phyloP scores from a whole-genome alignment of 768 basidiomycete genomes.

The Trametes cingulata region DNA sequence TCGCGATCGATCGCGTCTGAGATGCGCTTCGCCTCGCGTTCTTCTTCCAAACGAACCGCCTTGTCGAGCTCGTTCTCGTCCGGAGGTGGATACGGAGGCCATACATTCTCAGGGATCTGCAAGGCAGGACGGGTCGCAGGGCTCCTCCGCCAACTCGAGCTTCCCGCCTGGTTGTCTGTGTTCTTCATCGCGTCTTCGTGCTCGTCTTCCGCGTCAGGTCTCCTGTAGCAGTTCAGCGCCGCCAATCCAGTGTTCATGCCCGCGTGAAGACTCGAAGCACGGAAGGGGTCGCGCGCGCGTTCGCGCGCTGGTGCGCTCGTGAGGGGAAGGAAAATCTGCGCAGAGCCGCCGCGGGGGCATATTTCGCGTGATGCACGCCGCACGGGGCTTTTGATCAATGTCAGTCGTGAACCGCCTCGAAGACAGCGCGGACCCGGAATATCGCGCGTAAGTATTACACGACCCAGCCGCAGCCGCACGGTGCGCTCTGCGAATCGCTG shows the following conservation, averaged over 20 bases:
- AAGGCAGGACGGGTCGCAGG: background rate
- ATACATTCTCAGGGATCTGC: slow-evolving; percentile 10
- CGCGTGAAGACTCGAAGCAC: background rate
- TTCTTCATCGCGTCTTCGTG: background rate
- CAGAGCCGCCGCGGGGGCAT: background rate
- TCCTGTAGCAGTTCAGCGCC: background rate
- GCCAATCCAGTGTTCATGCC: background rate
- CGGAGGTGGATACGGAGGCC: slow-evolving; percentile 36
- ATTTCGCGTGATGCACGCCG: background rate
- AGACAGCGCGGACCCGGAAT: background rate
- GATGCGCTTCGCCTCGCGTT: slow-evolving; percentile 50
- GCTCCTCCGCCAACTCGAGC: background rate
- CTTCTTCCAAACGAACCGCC: slow-evolving; percentile 41
- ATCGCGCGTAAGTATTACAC: too few species aligned
- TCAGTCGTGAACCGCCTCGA: too few species aligned
- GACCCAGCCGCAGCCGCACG: slow-evolving; percentile 1
- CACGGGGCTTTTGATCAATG: background rate
- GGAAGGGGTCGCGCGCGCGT: too few species aligned
- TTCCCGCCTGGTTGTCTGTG: background rate
- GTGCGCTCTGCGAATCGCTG: slow-evolving; percentile 3
- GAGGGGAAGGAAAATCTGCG: too few species aligned
- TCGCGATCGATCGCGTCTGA: slow-evolving; percentile 59
- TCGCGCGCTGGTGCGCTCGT: too few species aligned
- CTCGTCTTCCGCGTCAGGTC: background rate
- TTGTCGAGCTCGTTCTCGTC: slow-evolving; percentile 47